phyloP scores from a whole-genome alignment of 306 rosid genomes.

The Lagenaria siceraria region DNA sequence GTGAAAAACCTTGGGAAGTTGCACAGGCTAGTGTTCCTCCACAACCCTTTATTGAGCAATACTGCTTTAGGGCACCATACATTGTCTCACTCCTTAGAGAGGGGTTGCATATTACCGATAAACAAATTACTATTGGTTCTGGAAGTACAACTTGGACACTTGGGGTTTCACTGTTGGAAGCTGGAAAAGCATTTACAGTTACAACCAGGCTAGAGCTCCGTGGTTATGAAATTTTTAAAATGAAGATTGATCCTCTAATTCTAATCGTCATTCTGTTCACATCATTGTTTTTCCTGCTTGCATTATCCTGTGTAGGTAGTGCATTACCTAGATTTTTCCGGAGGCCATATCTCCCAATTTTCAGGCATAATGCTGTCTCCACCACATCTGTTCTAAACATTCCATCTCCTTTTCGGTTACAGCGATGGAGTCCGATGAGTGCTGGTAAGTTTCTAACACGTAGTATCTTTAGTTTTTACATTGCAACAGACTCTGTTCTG shows the following conservation, averaged over 20 bases:
- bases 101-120: constrained; percentile 76
- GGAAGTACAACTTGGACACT: constrained; percentile 97
- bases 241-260: constrained; percentile 52
- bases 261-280: constrained; percentile 42
- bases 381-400: constrained; percentile 62
- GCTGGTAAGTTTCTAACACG: constrained; percentile 41
- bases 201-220: constrained; percentile 40
- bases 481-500: neutral
- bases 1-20: constrained; percentile 70
- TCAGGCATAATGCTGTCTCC: constrained; percentile 49
- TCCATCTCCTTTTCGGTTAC: constrained; percentile 64
- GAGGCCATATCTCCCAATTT: constrained; percentile 69
- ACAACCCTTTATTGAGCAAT: constrained; percentile 93
- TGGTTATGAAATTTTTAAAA: constrained; percentile 38
- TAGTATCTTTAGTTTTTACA: constrained; percentile 3
- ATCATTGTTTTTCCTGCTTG: constrained; percentile 54
- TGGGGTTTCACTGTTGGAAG: constrained; percentile 91
- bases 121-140: constrained; percentile 67
- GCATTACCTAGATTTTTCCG: constrained; percentile 62
- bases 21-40: constrained; percentile 78
- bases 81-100: constrained; percentile 65
- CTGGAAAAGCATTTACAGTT: constrained; percentile 56
- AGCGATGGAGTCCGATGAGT: constrained; percentile 73
- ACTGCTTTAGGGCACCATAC: constrained; percentile 95
- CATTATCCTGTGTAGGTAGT: constrained; percentile 50